Evolutionary conservation across 176 grass and related monocot genomes (phyloP).

Genomic region (Juncus effusus): DNA sequence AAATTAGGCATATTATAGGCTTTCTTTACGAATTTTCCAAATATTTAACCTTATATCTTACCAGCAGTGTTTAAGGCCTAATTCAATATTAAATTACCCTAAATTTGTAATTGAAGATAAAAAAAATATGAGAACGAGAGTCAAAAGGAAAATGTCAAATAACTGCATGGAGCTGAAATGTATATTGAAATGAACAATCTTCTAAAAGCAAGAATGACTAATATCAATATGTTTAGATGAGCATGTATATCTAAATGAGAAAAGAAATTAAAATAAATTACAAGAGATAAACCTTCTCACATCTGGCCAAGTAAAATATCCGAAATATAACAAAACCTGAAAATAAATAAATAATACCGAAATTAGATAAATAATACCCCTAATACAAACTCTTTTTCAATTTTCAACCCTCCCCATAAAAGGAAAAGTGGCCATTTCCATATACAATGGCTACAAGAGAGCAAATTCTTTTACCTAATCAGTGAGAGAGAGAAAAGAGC

Average conservation of each 20-base stretch:
- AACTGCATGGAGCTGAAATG: conserved; percentile 7
- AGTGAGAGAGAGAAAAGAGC: conserved; percentile 7
- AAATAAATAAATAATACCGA: conserved; percentile 10
- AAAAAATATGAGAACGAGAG: no score
- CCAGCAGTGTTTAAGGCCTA: no score
- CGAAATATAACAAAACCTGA: conserved; percentile 5
- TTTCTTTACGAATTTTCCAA: no score
- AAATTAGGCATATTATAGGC: no score
- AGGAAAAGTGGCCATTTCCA: conserved; percentile 53
- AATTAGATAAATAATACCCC: conserved; percentile 17
- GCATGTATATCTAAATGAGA: background rate
- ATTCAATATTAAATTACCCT: no score
- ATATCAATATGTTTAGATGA: background rate
- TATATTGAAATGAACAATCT: background rate
- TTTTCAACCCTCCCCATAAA: conserved; percentile 28
- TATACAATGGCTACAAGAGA: conserved; percentile 49
- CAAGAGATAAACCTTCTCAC: conserved; percentile 13
- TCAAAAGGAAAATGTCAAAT: no score
- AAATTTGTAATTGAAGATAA: no score
- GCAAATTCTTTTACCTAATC: conserved; percentile 20
- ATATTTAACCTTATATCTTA: no score
- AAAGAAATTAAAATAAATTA: background rate
- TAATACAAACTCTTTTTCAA: conserved; percentile 1
- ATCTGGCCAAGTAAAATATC: background rate
- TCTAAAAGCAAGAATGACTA: background rate